Conservation (phyloP, 345 rosid species). For the Mercurialis annua region DNA sequence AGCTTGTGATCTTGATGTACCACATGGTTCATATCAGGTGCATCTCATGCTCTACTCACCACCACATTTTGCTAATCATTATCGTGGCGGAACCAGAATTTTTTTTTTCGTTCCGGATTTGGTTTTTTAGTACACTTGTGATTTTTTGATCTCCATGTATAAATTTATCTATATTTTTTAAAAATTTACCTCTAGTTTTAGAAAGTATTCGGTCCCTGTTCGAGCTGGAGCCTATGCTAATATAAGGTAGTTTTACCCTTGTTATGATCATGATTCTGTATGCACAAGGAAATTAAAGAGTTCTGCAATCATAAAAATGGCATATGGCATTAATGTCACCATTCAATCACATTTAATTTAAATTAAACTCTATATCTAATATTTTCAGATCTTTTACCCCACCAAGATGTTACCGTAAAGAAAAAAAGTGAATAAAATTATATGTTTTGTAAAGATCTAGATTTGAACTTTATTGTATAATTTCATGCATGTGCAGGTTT, state of each 20-base stretch:
- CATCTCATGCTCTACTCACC: neutral
- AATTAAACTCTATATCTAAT: neutral
- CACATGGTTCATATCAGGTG: conserved; percentile 23
- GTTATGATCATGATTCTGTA: neutral
- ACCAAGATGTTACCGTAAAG: too few relatives aligned
- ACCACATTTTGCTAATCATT: neutral
- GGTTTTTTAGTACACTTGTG: too few relatives aligned
- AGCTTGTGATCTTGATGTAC: conserved; percentile 26
- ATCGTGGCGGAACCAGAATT: too few relatives aligned
- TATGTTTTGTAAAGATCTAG: neutral
- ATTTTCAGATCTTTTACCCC: too few relatives aligned
- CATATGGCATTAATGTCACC: neutral
- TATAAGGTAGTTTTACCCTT: too few relatives aligned
- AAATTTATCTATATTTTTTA: too few relatives aligned
- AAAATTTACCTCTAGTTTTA: too few relatives aligned
- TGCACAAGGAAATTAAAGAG: neutral
- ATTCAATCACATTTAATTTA: neutral
- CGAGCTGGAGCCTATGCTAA: too few relatives aligned
- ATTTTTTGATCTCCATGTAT: too few relatives aligned
- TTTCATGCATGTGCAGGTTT: conserved; percentile 34
- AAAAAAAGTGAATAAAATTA: too few relatives aligned
- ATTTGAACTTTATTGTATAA: neutral
- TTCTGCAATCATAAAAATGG: neutral
- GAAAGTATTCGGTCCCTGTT: too few relatives aligned
- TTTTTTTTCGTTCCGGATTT: too few relatives aligned